Base-by-base conservation (phyloP, 805 yeast genomes). In the Myxozyma melibiosi region DNA sequence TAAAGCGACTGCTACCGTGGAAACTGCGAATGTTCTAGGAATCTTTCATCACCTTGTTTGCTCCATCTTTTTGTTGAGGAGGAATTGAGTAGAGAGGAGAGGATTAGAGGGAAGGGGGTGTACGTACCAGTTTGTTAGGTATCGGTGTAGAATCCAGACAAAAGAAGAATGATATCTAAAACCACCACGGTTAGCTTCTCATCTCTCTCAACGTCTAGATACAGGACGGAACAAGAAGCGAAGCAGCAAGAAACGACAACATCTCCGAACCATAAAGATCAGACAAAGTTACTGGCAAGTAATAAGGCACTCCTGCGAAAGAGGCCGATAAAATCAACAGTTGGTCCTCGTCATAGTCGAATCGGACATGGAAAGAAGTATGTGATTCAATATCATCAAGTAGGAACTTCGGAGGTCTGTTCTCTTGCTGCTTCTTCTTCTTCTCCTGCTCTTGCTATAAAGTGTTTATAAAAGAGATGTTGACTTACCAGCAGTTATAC, bases 1-100 rank as follows among this genome's bases (percentile, higher is more conserved):
- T 59, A 51, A 58, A 45, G 63, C 62, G 64, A 49, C 64, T 39
- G 55, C 64, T 60, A 60, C 64, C 64, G 64, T 46, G 64, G 64
- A 60, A 60, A 60, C 64, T 60, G 64, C 64, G 64, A 60, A 60
- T 58, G 64, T 60, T 33, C 27, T 37, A 31, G 60, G 64, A 57
- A 35, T 30, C 47, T 58, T 60, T 60, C 64, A 60, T 60, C 64
- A 60, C 52, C 13, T 43, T 22, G 27, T 37, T 7, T 13, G 33
- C 30, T 30, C 9, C 3, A 4, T 8, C n/a, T 27, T 37, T 9
- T 34, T 20, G 4, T 25, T 24, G 42, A 34, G 40, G n/a, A n/a
- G n/a, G 14, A 33, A 22, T 24, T 43, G 48, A 25, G 33, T 16
- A 25, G 22, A 13, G 14, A 3, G 34, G 18, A 16, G 44, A 18